Evolutionary conservation across 2,329 filamentous ascomycete genomes (phyloP).

Genomic region (Passalora sequoiae): DNA sequence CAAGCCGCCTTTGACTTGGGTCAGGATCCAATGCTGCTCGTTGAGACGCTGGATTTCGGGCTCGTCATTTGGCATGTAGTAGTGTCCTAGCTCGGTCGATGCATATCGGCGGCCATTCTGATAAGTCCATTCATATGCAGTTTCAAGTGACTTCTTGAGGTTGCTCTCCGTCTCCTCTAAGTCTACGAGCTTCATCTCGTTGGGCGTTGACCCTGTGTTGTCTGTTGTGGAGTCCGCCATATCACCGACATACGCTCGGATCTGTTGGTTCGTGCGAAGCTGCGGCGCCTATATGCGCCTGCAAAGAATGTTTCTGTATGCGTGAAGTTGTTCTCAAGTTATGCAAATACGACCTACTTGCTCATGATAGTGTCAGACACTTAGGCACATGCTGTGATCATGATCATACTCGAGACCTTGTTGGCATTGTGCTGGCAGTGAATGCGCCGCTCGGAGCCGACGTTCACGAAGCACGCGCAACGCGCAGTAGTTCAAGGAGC

Average conservation of each 20-base stretch:
- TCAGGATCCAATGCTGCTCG: conserved; percentile 23
- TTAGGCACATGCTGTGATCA: no score
- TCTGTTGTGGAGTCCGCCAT: neutral
- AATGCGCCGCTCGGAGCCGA: neutral
- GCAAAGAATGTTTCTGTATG: neutral
- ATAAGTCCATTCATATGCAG: conserved; percentile 17
- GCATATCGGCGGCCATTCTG: conserved; percentile 23
- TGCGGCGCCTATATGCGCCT: neutral
- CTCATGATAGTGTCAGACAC: no score
- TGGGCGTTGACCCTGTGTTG: neutral
- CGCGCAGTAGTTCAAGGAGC: neutral
- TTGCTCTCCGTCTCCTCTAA: conserved; percentile 11
- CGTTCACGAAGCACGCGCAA: neutral
- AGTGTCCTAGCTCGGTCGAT: conserved; percentile 21
- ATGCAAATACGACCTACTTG: neutral
- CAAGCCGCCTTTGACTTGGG: conserved; percentile 17
- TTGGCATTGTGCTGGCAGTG: neutral
- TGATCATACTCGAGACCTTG: neutral
- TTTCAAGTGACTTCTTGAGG: neutral
- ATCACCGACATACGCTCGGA: neutral
- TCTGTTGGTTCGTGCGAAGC: no score
- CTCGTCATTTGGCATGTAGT: conserved; percentile 26
- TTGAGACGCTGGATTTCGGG: conserved; percentile 25
- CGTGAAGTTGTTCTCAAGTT: neutral
- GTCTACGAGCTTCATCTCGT: conserved; percentile 8